A percentile compares a stretch with the other conserved stretches of the same genome.
Evolutionary conservation across 192 early-diverging fungal species (phyloP).

Genomic region (Borealophlyctis nickersoniae): DNA sequence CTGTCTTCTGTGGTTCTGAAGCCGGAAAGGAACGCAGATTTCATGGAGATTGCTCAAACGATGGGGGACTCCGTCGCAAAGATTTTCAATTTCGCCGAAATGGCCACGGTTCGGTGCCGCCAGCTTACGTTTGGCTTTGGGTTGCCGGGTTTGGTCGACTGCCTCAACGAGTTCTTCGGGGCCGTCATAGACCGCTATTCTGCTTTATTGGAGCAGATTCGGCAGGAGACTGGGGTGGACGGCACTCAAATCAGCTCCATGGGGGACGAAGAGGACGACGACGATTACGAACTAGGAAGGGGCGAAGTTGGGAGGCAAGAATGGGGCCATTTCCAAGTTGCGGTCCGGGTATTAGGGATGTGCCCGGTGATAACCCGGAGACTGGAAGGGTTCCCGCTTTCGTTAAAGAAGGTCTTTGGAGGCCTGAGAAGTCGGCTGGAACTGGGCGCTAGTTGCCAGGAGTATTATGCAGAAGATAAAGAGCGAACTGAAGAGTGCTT

Average conservation of each 20-base stretch:
- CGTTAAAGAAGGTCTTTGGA: conserved; percentile 13
- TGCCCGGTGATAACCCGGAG: conserved; percentile 42
- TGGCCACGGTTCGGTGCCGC: conserved; percentile 47
- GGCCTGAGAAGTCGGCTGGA: conserved; percentile 2
- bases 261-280: conserved; percentile 27
- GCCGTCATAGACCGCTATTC: conserved; percentile 41
- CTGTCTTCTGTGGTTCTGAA: conserved; percentile 22
- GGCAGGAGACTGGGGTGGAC: conserved; percentile 31
- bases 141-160: conserved; percentile 46
- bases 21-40: conserved; percentile 14
- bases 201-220: conserved; percentile 37
- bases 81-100: conserved; percentile 40
- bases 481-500: conserved; percentile 29
- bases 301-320: conserved; percentile 50
- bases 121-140: conserved; percentile 66
- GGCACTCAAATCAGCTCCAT: background rate
- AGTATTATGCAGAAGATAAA: conserved; percentile 19
- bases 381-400: conserved; percentile 39
- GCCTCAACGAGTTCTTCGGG: conserved; percentile 51
- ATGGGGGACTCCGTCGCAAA: conserved; percentile 50
- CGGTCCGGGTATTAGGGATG: conserved; percentile 57
- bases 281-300: conserved; percentile 45
- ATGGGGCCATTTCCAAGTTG: conserved; percentile 64
- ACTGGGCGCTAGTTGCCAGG: background rate
- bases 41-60: conserved; percentile 39